These are phyloP conservation scores for Entelexis sorbosivorans DNA, from an alignment of 1,139 yeast genomes.

Conservation along the genomic window DNA sequence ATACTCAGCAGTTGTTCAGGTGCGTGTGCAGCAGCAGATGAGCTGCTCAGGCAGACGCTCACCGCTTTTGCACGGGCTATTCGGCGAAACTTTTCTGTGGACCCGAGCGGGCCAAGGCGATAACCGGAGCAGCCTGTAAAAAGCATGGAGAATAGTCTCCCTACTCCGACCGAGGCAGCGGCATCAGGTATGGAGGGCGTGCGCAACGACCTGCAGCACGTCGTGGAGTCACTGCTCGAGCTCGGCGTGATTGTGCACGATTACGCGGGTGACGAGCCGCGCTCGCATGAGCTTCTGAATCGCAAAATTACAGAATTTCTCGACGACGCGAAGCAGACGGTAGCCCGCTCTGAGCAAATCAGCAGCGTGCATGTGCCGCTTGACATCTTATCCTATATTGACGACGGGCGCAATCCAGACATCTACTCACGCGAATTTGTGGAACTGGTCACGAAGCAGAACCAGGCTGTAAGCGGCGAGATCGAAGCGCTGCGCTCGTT, in stretches of 20 bases:
- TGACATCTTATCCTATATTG: conserved; percentile 45
- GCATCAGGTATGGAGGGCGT: conserved; percentile 16
- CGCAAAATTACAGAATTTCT: conserved; percentile 21
- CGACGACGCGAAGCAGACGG: conserved; percentile 22
- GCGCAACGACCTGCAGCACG: conserved; percentile 41
- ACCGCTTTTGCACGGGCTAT: too few species aligned
- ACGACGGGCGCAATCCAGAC: conserved; percentile 94
- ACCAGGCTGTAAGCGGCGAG: conserved; percentile 80
- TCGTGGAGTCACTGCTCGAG: conserved; percentile 79
- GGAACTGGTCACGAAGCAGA: conserved; percentile 78
- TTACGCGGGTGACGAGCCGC: conserved; percentile 79
- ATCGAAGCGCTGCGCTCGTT: conserved; percentile 34
- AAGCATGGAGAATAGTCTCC: conserved; percentile 18
- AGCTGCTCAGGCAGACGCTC: too few species aligned
- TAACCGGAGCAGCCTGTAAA: background rate
- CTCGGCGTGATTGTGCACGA: conserved; percentile 88
- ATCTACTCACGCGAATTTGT: conserved; percentile 93
- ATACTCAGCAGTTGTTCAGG: too few species aligned
- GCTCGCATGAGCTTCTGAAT: conserved; percentile 45
- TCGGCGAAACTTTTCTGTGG: too few species aligned
- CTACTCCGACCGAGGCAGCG: conserved; percentile 20
- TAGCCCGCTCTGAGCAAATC: conserved; percentile 20
- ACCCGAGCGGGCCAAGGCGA: background rate
- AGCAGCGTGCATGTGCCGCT: conserved; percentile 25
- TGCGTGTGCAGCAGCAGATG: too few species aligned